These are phyloP conservation scores for Penicillium psychrofluorescens DNA, from an alignment of 495 filamentous ascomycete species.

Conservation along the genomic window DNA sequence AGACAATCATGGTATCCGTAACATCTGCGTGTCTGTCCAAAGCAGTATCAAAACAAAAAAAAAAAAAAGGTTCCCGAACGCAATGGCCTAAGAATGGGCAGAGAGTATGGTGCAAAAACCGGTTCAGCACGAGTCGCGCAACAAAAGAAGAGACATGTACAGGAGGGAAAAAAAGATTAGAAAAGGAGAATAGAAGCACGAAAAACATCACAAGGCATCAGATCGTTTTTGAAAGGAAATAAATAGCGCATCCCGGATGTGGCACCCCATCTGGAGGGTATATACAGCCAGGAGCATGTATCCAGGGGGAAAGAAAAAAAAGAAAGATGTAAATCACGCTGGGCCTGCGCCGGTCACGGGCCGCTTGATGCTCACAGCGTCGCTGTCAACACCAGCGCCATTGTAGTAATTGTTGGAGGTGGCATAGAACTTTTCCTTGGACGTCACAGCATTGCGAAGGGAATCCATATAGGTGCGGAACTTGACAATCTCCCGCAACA, in stretches of 20 bases:
- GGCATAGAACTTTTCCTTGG: slow-evolving; percentile 48
- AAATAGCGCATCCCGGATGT: not conserved
- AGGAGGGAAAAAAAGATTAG: not conserved
- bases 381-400: not conserved
- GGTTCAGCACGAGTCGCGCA: too few species aligned
- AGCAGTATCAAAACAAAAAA: slow-evolving; percentile 12
- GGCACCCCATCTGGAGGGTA: slow-evolving; percentile 6
- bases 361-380: slow-evolving; percentile 2
- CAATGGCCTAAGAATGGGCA: too few species aligned
- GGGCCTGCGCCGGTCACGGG: not conserved
- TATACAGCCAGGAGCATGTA: slow-evolving; percentile 6
- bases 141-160: slow-evolving; percentile 2
- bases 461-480: slow-evolving; percentile 91
- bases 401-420: slow-evolving; percentile 18
- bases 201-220: not conserved
- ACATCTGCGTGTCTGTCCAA: slow-evolving; percentile 6
- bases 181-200: not conserved
- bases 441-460: slow-evolving; percentile 50
- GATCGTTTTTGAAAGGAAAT: slow-evolving; percentile 9
- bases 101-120: too few species aligned
- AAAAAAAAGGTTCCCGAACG: not conserved
- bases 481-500: slow-evolving; percentile 93
- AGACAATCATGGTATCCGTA: slow-evolving; percentile 24
- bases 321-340: not conserved
- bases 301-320: not conserved